phyloP scores from a whole-genome alignment of 2,329 filamentous ascomycete genomes.

The Sclerotinia borealis region DNA sequence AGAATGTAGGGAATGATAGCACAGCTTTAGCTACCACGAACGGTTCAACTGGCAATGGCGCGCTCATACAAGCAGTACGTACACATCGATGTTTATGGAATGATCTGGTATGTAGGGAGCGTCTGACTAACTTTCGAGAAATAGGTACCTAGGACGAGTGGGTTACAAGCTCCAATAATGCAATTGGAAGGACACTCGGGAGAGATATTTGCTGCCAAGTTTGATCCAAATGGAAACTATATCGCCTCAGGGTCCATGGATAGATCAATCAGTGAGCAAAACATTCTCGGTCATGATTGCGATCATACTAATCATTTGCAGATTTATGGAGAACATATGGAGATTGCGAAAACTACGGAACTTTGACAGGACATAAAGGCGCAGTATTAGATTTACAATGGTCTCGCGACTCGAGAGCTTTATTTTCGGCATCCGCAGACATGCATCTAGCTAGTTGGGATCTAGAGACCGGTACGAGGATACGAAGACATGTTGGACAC shows the following conservation, averaged over 20 bases:
- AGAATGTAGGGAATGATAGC: slow-evolving; percentile 54
- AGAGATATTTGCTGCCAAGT: slow-evolving; percentile 85
- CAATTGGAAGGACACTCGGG: slow-evolving; percentile 77
- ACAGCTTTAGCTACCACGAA: slow-evolving; percentile 53
- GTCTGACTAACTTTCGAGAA: slow-evolving; percentile 22
- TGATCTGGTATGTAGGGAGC: slow-evolving; percentile 8
- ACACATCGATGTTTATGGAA: slow-evolving; percentile 2
- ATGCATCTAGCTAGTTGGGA: slow-evolving; percentile 95
- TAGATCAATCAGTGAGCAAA: slow-evolving; percentile 69
- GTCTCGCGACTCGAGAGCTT: slow-evolving; percentile 86
- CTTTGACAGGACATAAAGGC: slow-evolving; percentile 82
- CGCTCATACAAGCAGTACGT: slow-evolving; percentile 62
- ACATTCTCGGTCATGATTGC: slow-evolving; percentile 14
- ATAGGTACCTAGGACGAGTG: slow-evolving; percentile 73
- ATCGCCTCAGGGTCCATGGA: slow-evolving; percentile 97
- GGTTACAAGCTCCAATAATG: slow-evolving; percentile 86
- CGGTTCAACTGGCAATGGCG: slow-evolving; percentile 50
- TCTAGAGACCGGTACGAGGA: slow-evolving; percentile 81
- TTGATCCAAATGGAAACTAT: slow-evolving; percentile 79
- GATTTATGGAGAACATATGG: slow-evolving; percentile 93
- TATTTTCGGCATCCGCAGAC: slow-evolving; percentile 92
- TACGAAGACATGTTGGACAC: slow-evolving; percentile 86
- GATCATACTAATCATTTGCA: slow-evolving; percentile 34
- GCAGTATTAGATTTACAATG: slow-evolving; percentile 90
- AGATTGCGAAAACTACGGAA: slow-evolving; percentile 89